Evolutionary conservation across 208 protist genomes (phyloP), one percentile per base, ranked within the genome.

Genomic region (Borovskyia barvae): DNA sequence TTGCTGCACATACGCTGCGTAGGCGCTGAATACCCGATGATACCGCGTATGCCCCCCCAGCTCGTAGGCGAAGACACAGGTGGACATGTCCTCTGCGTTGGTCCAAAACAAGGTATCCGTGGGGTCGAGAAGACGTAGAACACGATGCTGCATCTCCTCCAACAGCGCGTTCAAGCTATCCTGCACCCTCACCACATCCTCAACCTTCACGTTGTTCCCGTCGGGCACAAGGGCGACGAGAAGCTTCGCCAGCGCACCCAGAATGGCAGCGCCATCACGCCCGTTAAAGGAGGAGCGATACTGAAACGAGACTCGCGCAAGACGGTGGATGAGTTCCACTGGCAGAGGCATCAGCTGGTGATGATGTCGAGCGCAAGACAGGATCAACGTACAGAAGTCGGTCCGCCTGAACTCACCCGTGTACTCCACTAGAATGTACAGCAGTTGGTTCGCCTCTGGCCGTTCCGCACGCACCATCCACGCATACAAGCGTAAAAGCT

Each of bases 1-100:
- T 20, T 72, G 66, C 19, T 61, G 41, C 20, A 88, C 76, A 61
- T 90, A 94, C 25, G 26, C 46, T 7, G 68, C 78, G 58, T 82
- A 91, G 5, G 71, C 65, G 20, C 66, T 32, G 37, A 94, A 94
- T 17, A 94, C 69, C 32, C 63, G 43, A 30, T 56, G 59, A 75
- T 86, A 85, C 48, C 81, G 87, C 24, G 77, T 24, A 40, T 75
- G 72, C 5, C 87, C 83, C 26, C 87, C 83, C 20, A 89, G 64
- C 63, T 94, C 87, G 65, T 88, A 94, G 32, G 83, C 81, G 51
- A 91, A 94, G 14, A 66, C 81, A 47, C 85, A 80, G n/a, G 68
- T 61, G 6, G 82, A 85, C 32, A 88, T 52, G 56, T 86, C 76
- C 32, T 76, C 81, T 32, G 79, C 70, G 57, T 68, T 59, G 32